phyloP scores from a whole-genome alignment of 2,329 filamentous ascomycete genomes.

The Pseudopithomyces maydicus region DNA sequence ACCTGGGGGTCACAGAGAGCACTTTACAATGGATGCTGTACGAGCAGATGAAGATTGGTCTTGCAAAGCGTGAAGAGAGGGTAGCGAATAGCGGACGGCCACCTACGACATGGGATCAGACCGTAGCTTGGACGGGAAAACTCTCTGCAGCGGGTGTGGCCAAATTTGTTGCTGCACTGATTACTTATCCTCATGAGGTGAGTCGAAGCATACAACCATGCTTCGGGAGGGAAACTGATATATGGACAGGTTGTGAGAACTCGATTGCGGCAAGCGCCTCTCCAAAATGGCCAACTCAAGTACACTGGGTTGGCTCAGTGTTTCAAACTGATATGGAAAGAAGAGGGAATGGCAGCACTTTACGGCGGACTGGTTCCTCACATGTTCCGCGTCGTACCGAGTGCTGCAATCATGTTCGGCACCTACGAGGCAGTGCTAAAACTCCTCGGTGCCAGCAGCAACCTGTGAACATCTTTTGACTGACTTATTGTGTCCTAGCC shows the following conservation, averaged over 20 bases:
- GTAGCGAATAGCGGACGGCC: slow-evolving; percentile 62
- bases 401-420: slow-evolving; percentile 94
- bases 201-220: slow-evolving; percentile 22
- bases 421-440: slow-evolving; percentile 69
- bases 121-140: slow-evolving; percentile 79
- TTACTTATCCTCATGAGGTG: slow-evolving; percentile 93
- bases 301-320: slow-evolving; percentile 90
- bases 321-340: slow-evolving; percentile 84
- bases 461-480: slow-evolving; percentile 24
- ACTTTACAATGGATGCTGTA: slow-evolving; percentile 94
- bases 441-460: slow-evolving; percentile 52
- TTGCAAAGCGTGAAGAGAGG: slow-evolving; percentile 67
- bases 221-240: background rate
- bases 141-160: slow-evolving; percentile 78
- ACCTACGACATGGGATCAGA: slow-evolving; percentile 73
- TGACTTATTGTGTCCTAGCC: background rate
- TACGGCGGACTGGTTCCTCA: slow-evolving; percentile 94
- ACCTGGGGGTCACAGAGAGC: slow-evolving; percentile 87
- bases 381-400: slow-evolving; percentile 87
- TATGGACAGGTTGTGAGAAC: slow-evolving; percentile 74
- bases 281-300: slow-evolving; percentile 72
- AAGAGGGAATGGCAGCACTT: slow-evolving; percentile 83
- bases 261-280: slow-evolving; percentile 82
- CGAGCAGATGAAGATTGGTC: slow-evolving; percentile 83
- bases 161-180: slow-evolving; percentile 81